Evolutionary conservation across 495 filamentous ascomycete genomes (phyloP), one percentile per base, ranked within the genome.

Genomic region (Daldinia vernicosa): DNA sequence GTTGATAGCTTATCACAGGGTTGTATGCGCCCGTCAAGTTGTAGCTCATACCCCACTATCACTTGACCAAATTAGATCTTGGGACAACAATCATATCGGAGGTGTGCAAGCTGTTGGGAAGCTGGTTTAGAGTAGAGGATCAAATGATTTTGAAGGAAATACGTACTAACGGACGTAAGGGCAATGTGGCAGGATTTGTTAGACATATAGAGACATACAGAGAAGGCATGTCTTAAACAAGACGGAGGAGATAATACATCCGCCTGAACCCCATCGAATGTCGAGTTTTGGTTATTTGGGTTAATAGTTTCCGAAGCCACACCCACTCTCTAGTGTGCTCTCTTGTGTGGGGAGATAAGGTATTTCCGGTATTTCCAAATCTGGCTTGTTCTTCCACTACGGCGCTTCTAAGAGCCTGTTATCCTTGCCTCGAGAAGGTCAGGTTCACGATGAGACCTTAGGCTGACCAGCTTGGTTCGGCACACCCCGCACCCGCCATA

Each of bases 21-120:
- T 77, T 68, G 75, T 74, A 76, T 68, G 60, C 35, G 54, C 52
- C 60, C 69, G 63, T 75, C 72, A 69, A 54, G 55, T 66, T 39
- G 57, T 30, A 66, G 64, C 67, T 75, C 70, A 73, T 72, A 75
- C 75, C 69, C 73, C 74, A 72, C 75, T 60, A 74, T 72, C 75
- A 76, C 65, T 77, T 77, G 74, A 76, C 61, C 45, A 52, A 28
- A 43, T 64, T 57, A 61, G 74, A 71, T 74, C 74, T 73, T 63
- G 74, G 66, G 75, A 71, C 63, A 63, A 43, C 24, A 64, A 68
- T 74, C 70, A 74, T 60, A 69, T 62, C 55, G 55, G 43, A 51
- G 27, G 55, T 33, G 27, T 47, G 33, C 35, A 72, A 64, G 57
- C 61, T 62, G 47, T 27, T 15, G 22, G 47, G 61, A 53, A 65